Evolutionary conservation across 345 rosid genomes (phyloP), one percentile per base, ranked within the genome.

Genomic region (Sisymbrium altissimum): DNA sequence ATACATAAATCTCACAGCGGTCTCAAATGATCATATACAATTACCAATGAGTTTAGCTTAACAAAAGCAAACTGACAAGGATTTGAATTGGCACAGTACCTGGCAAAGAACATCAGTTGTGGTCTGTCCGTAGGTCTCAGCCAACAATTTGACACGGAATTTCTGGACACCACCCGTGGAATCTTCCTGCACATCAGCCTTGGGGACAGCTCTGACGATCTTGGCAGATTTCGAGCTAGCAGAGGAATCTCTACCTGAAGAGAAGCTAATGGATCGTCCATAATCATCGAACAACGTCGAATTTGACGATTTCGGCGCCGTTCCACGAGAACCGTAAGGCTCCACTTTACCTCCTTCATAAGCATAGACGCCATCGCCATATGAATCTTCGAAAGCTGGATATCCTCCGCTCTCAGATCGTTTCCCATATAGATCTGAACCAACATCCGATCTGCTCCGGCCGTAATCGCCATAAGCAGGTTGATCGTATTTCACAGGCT

Each of bases 311-410:
- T 87, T 95, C 1, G 97, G 88, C 2, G 86, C 85, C 1, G 98
- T 96, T 25, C 99, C 97, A 57, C 99, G 90, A 33, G 98, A 89
- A 23, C 99, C 99, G 11, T 90, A 96, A 0, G 98, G 96, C 88
- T 92, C 98, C 52, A 61, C 82, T 75, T 92, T 92, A 57, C 96
- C 86, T 18, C 97, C 99, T 74, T 84, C 75, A 64, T 96, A 96
- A 9, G 97, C 89, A 85, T 83, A 90, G 9, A 90, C 89, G 1
- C 97, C 99, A 64, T 92, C 99, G 1, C 90, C 92, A 58, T 85
- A 88, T 0, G 81, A 87, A 79, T 84, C 89, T 18, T 87, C 90
- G 61, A 66, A 85, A 29, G 73, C 66, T 1, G 83, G 64, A 41
- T 73, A 79, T 6, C 76, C 83, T 44, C 82, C 76, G 61, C 86